Conservation (phyloP, 768 basidiomycete species). For the Naganishia vaughanmartiniae region DNA sequence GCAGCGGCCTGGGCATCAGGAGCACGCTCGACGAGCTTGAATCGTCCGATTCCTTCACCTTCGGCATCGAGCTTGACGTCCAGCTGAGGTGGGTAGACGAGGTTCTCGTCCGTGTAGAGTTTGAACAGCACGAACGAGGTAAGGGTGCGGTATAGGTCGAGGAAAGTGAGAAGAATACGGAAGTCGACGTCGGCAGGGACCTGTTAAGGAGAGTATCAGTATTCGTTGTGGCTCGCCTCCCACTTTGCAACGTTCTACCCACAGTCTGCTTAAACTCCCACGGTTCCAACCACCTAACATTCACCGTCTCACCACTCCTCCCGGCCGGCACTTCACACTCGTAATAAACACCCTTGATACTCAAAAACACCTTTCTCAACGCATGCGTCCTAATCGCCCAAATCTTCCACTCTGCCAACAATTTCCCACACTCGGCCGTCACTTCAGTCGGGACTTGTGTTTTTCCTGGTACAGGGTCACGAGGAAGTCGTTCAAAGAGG, state of each 20-base stretch:
- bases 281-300: constrained; percentile 80
- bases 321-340: constrained; percentile 78
- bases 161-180: constrained; percentile 94
- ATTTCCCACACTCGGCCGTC: constrained; percentile 81
- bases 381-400: constrained; percentile 84
- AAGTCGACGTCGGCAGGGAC: constrained; percentile 94
- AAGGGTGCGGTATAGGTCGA: constrained; percentile 95
- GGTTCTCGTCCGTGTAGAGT: constrained; percentile 88
- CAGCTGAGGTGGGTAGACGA: constrained; percentile 92
- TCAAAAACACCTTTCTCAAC: constrained; percentile 86
- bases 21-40: constrained; percentile 64
- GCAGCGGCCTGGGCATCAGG: constrained; percentile 41
- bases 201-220: constrained; percentile 54
- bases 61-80: constrained; percentile 80
- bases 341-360: constrained; percentile 97
- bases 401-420: constrained; percentile 81
- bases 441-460: constrained; percentile 67
- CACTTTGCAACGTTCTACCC: constrained; percentile 56
- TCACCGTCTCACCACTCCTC: constrained; percentile 71
- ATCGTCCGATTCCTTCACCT: constrained; percentile 83
- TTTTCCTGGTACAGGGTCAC: constrained; percentile 61
- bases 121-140: constrained; percentile 96
- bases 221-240: constrained; percentile 13
- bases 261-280: constrained; percentile 90
- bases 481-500: constrained; percentile 86